Base-by-base conservation (phyloP, 192 early-diverging fungal species). In the Podochytrium sp. region DNA sequence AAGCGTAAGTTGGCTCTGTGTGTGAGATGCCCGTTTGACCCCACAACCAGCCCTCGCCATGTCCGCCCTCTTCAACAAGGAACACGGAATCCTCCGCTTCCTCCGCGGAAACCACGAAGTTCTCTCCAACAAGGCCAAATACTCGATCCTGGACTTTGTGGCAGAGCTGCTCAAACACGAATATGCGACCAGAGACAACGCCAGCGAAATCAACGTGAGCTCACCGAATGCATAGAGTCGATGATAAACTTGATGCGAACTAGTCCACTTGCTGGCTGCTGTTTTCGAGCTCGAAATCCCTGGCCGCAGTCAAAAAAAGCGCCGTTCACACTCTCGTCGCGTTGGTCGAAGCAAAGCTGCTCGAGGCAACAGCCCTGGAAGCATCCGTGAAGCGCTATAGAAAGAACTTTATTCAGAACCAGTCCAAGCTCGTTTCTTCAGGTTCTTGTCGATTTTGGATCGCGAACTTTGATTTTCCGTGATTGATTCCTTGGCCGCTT, bases 201-300 rank as follows among this genome's bases (percentile, higher is more conserved):
- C 76, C 12, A 43, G 5, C n/a, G 78, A 79, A 4, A 71, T 80
- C 12, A 34, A 83, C 66, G 81, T 79, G 25, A 23, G 58, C 7
- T 27, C 7, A 7, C 25, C 52, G 20, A 10, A 27, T 25, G 25
- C 20, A 47, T 12, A 7, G 43, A 47, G 10, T 12, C 43, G 20
- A 47, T 12, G 20, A 7, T 7, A 47, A 47, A 47, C 7, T 47
- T 47, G 43, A 47, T 7, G 43, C 43, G 40, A 23, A 33, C 16
- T 34, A 62, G 75, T 18, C 58, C 4, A 37, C 37, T 16, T 70
- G 75, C 51, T 56, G 40, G 75, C 30, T 50, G 18, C 25, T 50
- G 50, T 39, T 79, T 7, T 74, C 76, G 35, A 34, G 66, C 32
- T 66, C 74, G 27, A 78, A 83, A 62, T 76, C 76, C 51, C 61